These are phyloP conservation scores for Fraxinus floribunda DNA, from an alignment of 305 asterid genomes.

Conservation along the genomic window DNA sequence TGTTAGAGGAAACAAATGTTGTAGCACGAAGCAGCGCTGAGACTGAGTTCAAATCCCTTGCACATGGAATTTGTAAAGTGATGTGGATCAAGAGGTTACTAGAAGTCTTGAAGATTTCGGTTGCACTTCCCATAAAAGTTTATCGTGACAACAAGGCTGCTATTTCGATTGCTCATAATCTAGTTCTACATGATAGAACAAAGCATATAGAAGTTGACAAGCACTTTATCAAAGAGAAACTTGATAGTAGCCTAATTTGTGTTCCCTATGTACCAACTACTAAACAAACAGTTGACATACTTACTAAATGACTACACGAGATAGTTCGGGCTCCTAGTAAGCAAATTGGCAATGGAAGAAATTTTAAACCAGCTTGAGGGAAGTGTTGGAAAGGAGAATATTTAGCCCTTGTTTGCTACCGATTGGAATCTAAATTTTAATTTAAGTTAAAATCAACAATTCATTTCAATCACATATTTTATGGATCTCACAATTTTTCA, in stretches of 20 bases:
- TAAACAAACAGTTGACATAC: too few relatives aligned
- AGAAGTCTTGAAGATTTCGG: background rate
- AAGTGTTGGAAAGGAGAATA: background rate
- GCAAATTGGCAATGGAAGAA: conserved; percentile 4
- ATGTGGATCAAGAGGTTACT: background rate
- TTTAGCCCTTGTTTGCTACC: background rate
- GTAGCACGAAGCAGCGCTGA: background rate
- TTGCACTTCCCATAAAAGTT: background rate
- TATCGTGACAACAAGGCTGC: background rate
- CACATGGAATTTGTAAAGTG: background rate
- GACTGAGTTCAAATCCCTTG: background rate
- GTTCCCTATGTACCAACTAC: background rate
- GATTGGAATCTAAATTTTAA: background rate
- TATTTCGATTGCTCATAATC: background rate
- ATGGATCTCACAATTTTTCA: background rate
- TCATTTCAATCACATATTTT: too few relatives aligned
- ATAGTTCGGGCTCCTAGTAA: background rate
- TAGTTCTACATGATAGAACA: background rate
- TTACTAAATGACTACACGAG: background rate
- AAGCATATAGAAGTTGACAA: background rate
- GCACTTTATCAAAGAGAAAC: background rate
- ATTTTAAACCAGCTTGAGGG: conserved; percentile 1
- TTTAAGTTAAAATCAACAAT: background rate
- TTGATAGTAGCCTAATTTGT: background rate
- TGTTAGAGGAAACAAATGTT: background rate